Evolutionary conservation across 208 protist genomes (phyloP), one percentile per base, ranked within the genome.

Genomic region (Porcisia deanei): DNA sequence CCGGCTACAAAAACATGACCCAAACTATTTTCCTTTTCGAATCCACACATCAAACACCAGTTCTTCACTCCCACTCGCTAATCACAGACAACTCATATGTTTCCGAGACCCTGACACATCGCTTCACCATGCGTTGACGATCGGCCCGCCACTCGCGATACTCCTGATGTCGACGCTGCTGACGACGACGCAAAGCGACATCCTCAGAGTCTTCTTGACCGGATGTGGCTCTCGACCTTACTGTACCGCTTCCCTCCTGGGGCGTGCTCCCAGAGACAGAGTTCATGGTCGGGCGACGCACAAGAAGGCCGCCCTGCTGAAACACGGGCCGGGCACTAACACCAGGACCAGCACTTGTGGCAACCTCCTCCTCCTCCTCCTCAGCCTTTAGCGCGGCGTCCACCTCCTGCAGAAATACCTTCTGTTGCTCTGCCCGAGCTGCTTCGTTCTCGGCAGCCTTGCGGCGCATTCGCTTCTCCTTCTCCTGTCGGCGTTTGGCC

Each of bases 401-500:
- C 41, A 87, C 79, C 25, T 80, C 75, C 52, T 67, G 12, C 76
- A 82, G 63, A 55, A 87, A 76, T 4, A 49, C 77, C 66, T 22
- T 58, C 55, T 74, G 25, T 59, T 72, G 66, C 65, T 57, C 66
- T 68, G 75, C 80, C 34, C 78, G 71, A n/a, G 45, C 70, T 30
- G 72, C 76, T 2, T 77, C 79, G 52, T 82, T 80, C 63, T 81
- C 60, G 60, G 69, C 80, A 18, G 79, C 80, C 70, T 86, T 89
- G 20, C 66, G 71, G 18, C 67, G 68, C 30, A 84, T 77, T 10
- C 82, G 82, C 37, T n/a, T 79, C 53, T 43, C 79, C 61, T 79
- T 77, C 43, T 70, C 76, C 14, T 47, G 39, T 8, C 39, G 57
- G 8, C 81, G 77, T 73, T 49, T 41, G 66, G 80, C 74, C 60